These are phyloP conservation scores for Chytridiales sp. DNA, from an alignment of 371 early-diverging fungal species.

Conservation along the genomic window DNA sequence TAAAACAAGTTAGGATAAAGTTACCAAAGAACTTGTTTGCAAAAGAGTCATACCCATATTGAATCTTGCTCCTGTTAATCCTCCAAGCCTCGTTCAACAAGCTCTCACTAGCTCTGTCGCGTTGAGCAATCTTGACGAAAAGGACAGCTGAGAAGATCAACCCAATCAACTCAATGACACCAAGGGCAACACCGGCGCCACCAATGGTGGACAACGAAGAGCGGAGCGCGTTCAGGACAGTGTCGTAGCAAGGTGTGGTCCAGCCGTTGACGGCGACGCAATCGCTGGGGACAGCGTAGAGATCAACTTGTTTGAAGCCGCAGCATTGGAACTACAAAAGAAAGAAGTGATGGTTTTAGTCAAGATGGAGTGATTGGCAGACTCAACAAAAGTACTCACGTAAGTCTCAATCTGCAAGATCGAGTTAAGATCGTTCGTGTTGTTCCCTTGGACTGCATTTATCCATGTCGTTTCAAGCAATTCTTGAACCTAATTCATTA, in stretches of 20 bases:
- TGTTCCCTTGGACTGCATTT: slow-evolving; percentile 18
- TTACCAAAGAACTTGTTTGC: not conserved
- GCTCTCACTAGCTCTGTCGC: slow-evolving; percentile 39
- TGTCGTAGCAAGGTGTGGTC: slow-evolving; percentile 28
- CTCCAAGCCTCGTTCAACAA: slow-evolving; percentile 55
- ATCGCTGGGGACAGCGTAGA: slow-evolving; percentile 35
- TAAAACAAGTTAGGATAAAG: not conserved
- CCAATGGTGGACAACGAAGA: slow-evolving; percentile 47
- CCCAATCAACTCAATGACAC: slow-evolving; percentile 50
- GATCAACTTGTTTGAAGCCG: slow-evolving; percentile 37
- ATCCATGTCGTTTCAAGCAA: slow-evolving; percentile 39
- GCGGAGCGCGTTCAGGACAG: slow-evolving; percentile 26
- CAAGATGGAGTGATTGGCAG: not conserved
- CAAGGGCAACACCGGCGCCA: slow-evolving; percentile 49
- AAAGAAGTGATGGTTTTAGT: not conserved
- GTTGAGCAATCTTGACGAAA: slow-evolving; percentile 47
- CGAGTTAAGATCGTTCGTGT: slow-evolving; percentile 2
- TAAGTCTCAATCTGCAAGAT: slow-evolving; percentile 23
- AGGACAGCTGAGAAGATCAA: slow-evolving; percentile 44
- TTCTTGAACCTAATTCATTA: slow-evolving; percentile 22
- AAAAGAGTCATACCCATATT: slow-evolving; percentile 40
- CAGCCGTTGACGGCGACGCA: slow-evolving; percentile 21
- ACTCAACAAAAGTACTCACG: slow-evolving; percentile 5
- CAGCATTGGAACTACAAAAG: slow-evolving; percentile 45
- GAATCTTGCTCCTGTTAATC: slow-evolving; percentile 52